Evolutionary conservation across 1,284 basidiomycete species (phyloP).

Genomic region (Pascua guehoae): DNA sequence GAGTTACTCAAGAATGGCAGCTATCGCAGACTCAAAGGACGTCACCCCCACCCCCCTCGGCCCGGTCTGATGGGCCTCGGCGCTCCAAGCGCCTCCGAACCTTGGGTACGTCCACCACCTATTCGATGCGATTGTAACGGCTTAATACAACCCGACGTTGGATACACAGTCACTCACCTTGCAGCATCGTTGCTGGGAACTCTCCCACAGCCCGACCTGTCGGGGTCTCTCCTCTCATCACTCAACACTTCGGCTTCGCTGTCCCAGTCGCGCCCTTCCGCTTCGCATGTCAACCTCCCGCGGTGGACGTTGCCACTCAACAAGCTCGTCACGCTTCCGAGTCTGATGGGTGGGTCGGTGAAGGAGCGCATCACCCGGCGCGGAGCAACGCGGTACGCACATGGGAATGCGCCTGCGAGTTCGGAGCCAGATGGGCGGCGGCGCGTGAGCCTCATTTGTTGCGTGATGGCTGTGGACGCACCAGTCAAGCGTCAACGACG

Average conservation of each 20-base stretch:
- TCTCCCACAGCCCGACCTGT: background rate
- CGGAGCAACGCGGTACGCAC: background rate
- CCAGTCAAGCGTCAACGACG: slow-evolving; percentile 19
- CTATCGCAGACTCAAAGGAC: background rate
- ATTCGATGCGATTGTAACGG: background rate
- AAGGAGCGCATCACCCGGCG: background rate
- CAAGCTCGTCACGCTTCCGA: slow-evolving; percentile 22
- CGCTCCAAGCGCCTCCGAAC: slow-evolving; percentile 10
- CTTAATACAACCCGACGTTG: background rate
- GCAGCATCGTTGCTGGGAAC: background rate
- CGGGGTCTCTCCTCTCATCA: slow-evolving; percentile 19
- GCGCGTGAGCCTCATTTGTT: slow-evolving; percentile 28
- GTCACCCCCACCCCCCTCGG: background rate
- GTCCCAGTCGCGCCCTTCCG: slow-evolving; percentile 17
- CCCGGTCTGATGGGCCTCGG: background rate
- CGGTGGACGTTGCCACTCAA: slow-evolving; percentile 34
- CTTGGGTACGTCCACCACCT: slow-evolving; percentile 6
- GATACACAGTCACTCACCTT: background rate
- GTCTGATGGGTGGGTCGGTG: slow-evolving; percentile 8
- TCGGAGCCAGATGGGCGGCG: slow-evolving; percentile 1
- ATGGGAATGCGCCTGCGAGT: background rate
- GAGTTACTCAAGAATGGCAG: no score
- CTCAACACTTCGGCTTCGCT: slow-evolving; percentile 29
- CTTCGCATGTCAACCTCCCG: slow-evolving; percentile 28
- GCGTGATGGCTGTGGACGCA: slow-evolving; percentile 29